phyloP scores from a whole-genome alignment of 164 flowering plant genomes.

The Magnolia officinalis region DNA sequence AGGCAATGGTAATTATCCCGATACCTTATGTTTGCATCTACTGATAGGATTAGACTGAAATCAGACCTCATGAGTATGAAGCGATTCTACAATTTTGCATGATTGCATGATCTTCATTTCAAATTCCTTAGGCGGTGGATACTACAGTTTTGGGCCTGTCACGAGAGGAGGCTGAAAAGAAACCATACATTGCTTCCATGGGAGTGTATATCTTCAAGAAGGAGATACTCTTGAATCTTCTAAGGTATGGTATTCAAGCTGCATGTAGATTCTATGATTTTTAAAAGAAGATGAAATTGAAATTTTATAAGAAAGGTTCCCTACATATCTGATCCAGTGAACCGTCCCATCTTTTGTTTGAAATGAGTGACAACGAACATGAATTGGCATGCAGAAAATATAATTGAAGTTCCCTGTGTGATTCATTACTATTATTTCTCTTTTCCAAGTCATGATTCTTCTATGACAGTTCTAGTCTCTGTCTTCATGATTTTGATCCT shows the following conservation, averaged over 20 bases:
- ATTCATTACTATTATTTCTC: too few relatives aligned
- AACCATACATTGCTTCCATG: slow-evolving; percentile 96
- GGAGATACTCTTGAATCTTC: slow-evolving; percentile 79
- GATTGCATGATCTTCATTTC: slow-evolving; percentile 2
- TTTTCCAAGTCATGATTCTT: too few relatives aligned
- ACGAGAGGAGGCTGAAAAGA: slow-evolving; percentile 67
- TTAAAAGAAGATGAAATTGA: background rate
- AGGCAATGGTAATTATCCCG: slow-evolving; percentile 62
- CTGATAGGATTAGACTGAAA: background rate
- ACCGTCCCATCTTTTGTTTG: background rate
- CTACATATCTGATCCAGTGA: background rate
- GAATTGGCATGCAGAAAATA: background rate
- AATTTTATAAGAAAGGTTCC: background rate
- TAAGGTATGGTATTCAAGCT: slow-evolving; percentile 45
- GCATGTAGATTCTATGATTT: background rate
- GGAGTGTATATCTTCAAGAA: slow-evolving; percentile 92
- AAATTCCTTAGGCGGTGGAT: slow-evolving; percentile 60
- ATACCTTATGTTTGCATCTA: background rate
- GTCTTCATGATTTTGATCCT: too few relatives aligned
- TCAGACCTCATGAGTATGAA: background rate
- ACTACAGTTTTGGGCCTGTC: slow-evolving; percentile 87
- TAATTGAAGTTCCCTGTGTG: too few relatives aligned
- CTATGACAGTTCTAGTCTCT: too few relatives aligned
- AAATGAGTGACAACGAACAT: background rate
- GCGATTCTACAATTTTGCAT: slow-evolving; percentile 3